A percentile compares a stretch with the other conserved stretches of the same genome.
phyloP scores from a whole-genome alignment of 2,329 filamentous ascomycete species.

The Venturia asperata region DNA sequence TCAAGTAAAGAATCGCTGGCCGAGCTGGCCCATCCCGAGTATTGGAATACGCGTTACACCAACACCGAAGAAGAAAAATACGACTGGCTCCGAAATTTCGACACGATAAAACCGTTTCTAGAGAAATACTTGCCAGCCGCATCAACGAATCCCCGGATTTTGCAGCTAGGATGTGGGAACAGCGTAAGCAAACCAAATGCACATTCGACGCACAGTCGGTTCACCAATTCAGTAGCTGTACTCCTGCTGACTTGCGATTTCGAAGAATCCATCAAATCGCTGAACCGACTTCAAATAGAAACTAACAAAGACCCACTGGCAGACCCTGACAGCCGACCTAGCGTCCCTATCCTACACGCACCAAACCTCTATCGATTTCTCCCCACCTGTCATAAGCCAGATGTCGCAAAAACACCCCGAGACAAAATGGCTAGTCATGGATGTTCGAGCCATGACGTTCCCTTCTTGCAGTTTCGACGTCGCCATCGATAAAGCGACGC shows the following conservation, averaged over 20 bases:
- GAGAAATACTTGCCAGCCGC: conserved; percentile 34
- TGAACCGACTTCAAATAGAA: no score
- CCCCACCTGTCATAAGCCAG: conserved; percentile 40
- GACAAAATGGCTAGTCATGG: conserved; percentile 42
- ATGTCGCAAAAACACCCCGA: conserved; percentile 41
- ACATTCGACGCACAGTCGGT: no score
- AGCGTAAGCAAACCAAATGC: conserved; percentile 36
- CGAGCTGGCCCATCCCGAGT: conserved; percentile 37
- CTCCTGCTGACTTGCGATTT: no score
- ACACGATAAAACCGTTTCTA: conserved; percentile 42
- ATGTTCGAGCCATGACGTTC: conserved; percentile 43
- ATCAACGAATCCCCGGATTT: conserved; percentile 27
- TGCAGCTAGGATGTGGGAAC: conserved; percentile 50
- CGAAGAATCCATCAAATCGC: no score
- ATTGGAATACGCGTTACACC: conserved; percentile 42
- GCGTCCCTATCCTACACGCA: conserved; percentile 33
- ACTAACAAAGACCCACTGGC: not conserved
- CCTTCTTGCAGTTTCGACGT: conserved; percentile 40
- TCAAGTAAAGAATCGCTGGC: conserved; percentile 13
- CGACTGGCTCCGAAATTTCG: conserved; percentile 48
- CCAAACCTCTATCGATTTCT: conserved; percentile 42
- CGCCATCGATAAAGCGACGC: conserved; percentile 39
- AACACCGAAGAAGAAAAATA: conserved; percentile 29
- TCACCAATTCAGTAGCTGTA: no score
- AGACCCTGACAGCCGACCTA: conserved; percentile 46